These are phyloP conservation scores for Chrysoporthe cubensis DNA, from an alignment of 2,329 filamentous ascomycete genomes.

Conservation along the genomic window DNA sequence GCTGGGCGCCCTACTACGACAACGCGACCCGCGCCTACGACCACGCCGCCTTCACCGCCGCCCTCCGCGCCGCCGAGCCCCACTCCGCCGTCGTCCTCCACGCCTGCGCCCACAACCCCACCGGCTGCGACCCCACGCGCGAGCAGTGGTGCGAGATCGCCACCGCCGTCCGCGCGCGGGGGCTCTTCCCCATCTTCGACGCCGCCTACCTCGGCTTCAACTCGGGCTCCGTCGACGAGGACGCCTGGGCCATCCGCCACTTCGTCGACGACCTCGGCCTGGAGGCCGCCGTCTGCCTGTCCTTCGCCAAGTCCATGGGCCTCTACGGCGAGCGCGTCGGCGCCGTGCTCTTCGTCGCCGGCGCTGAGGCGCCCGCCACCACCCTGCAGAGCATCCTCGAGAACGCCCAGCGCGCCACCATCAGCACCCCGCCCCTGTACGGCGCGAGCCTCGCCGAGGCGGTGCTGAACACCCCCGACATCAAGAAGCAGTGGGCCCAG, in stretches of 20 bases:
- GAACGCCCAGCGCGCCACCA: slow-evolving; percentile 39
- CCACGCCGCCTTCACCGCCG: slow-evolving; percentile 37
- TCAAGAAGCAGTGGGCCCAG: slow-evolving; percentile 39
- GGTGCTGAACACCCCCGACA: slow-evolving; percentile 37
- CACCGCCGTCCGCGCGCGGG: slow-evolving; percentile 29
- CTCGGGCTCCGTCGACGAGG: slow-evolving; percentile 37
- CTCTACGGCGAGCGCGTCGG: slow-evolving; percentile 46
- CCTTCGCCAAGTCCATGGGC: slow-evolving; percentile 65
- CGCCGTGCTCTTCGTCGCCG: slow-evolving; percentile 36
- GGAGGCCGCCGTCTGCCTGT: slow-evolving; percentile 61
- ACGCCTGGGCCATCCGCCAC: slow-evolving; percentile 38
- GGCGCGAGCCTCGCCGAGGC: slow-evolving; percentile 41
- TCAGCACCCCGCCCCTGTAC: slow-evolving; percentile 42
- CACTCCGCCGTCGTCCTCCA: slow-evolving; percentile 42
- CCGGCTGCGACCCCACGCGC: slow-evolving; percentile 44
- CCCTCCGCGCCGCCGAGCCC: slow-evolving; percentile 35
- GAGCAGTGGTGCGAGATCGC: slow-evolving; percentile 40
- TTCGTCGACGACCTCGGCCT: slow-evolving; percentile 41
- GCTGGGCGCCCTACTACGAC: slow-evolving; percentile 43
- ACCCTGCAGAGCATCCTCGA: slow-evolving; percentile 38
- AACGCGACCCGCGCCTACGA: slow-evolving; percentile 40
- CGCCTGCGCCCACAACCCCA: slow-evolving; percentile 49
- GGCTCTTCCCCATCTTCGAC: slow-evolving; percentile 40
- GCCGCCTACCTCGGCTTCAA: slow-evolving; percentile 40
- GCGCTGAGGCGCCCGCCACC: slow-evolving; percentile 22